phyloP scores from a whole-genome alignment of 2,329 filamentous ascomycete species.

The Claviceps sp. region DNA sequence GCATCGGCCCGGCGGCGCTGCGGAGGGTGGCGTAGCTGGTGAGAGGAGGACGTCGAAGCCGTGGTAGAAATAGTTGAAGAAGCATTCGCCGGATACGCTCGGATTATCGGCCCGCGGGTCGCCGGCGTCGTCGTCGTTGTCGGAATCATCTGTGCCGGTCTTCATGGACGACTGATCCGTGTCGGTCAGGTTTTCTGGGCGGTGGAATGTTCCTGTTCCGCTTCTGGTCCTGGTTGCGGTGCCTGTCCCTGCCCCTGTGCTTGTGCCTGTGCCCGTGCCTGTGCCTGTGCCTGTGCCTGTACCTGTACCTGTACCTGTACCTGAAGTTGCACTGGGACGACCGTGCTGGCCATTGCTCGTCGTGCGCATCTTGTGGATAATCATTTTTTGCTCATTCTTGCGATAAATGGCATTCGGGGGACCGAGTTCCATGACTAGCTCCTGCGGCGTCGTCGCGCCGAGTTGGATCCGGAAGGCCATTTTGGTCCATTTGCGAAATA shows the following conservation, averaged over 20 bases:
- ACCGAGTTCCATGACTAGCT: conserved; percentile 78
- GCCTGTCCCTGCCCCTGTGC: conserved; percentile 25
- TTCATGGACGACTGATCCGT: conserved; percentile 65
- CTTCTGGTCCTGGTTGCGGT: conserved; percentile 12
- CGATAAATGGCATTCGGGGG: conserved; percentile 89
- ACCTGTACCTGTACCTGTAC: conserved; percentile 28
- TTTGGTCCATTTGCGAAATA: conserved; percentile 58
- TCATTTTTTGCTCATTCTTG: conserved; percentile 79
- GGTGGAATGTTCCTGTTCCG: conserved; percentile 27
- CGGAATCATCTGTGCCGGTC: conserved; percentile 55
- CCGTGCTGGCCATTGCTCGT: conserved; percentile 36
- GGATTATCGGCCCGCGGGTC: conserved; percentile 38
- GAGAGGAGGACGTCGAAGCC: conserved; percentile 93
- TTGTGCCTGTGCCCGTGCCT: conserved; percentile 31
- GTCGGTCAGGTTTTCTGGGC: conserved; percentile 48
- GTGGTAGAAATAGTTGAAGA: conserved; percentile 95
- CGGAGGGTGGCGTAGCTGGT: conserved; percentile 51
- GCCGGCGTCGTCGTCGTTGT: conserved; percentile 42
- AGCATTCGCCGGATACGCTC: conserved; percentile 57
- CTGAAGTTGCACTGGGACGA: conserved; percentile 25
- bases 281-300: conserved; percentile 19
- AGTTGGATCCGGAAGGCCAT: conserved; percentile 58
- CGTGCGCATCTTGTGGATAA: conserved; percentile 59
- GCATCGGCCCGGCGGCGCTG: conserved; percentile 34
- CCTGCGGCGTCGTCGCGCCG: conserved; percentile 81